These are phyloP conservation scores for Coemansia sp. DNA, from an alignment of 192 early-diverging fungal genomes.

Conservation along the genomic window DNA sequence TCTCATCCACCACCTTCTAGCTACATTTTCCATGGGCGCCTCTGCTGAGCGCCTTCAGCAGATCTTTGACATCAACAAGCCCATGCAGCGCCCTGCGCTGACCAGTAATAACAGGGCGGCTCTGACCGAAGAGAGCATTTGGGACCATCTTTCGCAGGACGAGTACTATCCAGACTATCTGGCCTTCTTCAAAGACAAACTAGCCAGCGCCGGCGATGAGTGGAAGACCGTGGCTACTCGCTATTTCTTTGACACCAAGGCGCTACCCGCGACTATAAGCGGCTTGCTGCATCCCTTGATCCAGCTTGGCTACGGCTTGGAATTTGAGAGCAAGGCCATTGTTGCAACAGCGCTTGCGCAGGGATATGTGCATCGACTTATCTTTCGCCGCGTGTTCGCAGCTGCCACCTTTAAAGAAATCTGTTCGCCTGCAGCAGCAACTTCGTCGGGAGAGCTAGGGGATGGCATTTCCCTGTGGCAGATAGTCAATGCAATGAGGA, in stretches of 20 bases:
- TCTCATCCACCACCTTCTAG: constrained; percentile 56
- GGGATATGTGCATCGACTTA: constrained; percentile 39
- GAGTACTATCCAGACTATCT: constrained; percentile 52
- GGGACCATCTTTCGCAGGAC: constrained; percentile 32
- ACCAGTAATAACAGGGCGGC: constrained; percentile 8
- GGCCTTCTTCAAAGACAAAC: constrained; percentile 51
- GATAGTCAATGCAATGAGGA: constrained; percentile 30
- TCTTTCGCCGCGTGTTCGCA: constrained; percentile 12
- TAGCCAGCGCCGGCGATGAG: constrained; percentile 37
- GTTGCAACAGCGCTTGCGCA: constrained; percentile 56
- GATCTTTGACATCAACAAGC: constrained; percentile 49
- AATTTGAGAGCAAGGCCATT: constrained; percentile 57
- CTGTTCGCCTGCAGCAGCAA: not conserved
- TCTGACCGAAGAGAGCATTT: constrained; percentile 45
- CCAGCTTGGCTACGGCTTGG: constrained; percentile 61
- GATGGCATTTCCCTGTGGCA: constrained; percentile 29
- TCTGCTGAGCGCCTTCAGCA: constrained; percentile 49
- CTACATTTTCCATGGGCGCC: constrained; percentile 56
- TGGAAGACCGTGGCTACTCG: constrained; percentile 38
- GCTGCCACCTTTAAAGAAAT: constrained; percentile 19
- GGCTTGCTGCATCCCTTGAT: constrained; percentile 62
- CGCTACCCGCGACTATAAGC: constrained; percentile 50
- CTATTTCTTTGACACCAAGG: constrained; percentile 49
- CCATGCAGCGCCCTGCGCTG: constrained; percentile 27
- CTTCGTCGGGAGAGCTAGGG: not conserved